These are phyloP conservation scores for Acacia concinna DNA, from an alignment of 331 rosid species.

Conservation along the genomic window DNA sequence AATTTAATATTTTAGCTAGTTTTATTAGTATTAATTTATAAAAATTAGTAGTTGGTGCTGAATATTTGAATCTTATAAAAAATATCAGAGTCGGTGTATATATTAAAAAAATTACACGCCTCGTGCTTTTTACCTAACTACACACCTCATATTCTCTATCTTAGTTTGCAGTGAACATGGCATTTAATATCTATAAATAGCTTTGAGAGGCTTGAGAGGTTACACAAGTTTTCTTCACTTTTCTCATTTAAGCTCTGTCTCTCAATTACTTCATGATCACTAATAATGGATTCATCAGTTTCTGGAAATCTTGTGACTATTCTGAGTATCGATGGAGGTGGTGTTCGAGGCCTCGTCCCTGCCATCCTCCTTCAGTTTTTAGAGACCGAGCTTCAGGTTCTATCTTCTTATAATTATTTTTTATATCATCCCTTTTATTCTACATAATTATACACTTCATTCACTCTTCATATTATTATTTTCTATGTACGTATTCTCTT, in stretches of 20 bases:
- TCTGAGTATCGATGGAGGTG: constrained; percentile 1
- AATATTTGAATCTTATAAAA: no score
- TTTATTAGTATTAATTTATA: no score
- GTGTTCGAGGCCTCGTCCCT: background rate
- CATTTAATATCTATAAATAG: background rate
- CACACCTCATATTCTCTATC: background rate
- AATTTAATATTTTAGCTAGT: no score
- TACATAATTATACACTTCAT: background rate
- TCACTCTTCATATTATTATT: background rate
- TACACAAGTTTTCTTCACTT: no score
- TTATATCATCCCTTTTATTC: background rate
- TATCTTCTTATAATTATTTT: background rate
- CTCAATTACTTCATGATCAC: background rate
- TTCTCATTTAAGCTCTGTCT: background rate
- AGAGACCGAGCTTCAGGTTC: background rate
- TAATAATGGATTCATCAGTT: background rate
- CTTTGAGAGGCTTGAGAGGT: background rate
- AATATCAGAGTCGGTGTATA: no score
- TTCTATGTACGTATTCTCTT: background rate
- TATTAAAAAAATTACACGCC: no score
- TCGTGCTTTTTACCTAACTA: no score
- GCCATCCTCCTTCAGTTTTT: background rate
- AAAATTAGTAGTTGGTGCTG: no score
- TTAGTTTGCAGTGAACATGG: background rate
- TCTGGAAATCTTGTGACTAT: background rate